Evolutionary conservation across 805 yeast genomes (phyloP), one percentile per base, ranked within the genome.

Genomic region (Myxozyma neotropica): DNA sequence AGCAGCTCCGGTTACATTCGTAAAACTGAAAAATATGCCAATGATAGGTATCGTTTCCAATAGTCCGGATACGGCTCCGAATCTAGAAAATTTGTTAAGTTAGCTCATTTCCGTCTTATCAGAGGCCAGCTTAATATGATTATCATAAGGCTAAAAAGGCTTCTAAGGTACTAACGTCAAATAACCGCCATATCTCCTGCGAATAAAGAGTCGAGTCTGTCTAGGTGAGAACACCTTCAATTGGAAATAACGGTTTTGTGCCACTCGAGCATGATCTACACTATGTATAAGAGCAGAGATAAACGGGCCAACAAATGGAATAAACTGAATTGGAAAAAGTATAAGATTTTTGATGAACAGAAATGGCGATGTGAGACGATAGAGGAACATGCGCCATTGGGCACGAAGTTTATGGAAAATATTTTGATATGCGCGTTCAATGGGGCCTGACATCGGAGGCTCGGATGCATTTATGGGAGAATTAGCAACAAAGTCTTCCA

Each of bases 221-320:
- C 75, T 68, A 3, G 71, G 70, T 39, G 71, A 67, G 64, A 73
- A 77, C 1, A 79, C 81, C 63, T 80, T 82, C 44, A 83, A 70
- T n/a, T 74, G 74, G 59, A 78, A 83, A 63, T 82, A 84, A 43
- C 86, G 71, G 8, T 71, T 64, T 54, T 82, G 86, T 13, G 77
- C 73, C 27, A 70, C 70, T 48, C 76, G 71, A 0, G 84, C 87
- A 43, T 76, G 76, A 10, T 77, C 68, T 0, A 84, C 79, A 0
- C 85, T 80, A 53, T 74, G 77, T 8, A 81, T 47, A 6, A 79
- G 50, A 15, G 81, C 70, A 6, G 78, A 77, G 13, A 82, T 15
- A 7, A 77, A 23, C 0, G 85, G 84, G 0, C 87, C 87, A 6
- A 80, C 26, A 13, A 82, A 23, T 0, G 88, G 88, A 10, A 83